Base-by-base conservation (phyloP, 768 basidiomycete species). In the Saitozyma podzolica region DNA sequence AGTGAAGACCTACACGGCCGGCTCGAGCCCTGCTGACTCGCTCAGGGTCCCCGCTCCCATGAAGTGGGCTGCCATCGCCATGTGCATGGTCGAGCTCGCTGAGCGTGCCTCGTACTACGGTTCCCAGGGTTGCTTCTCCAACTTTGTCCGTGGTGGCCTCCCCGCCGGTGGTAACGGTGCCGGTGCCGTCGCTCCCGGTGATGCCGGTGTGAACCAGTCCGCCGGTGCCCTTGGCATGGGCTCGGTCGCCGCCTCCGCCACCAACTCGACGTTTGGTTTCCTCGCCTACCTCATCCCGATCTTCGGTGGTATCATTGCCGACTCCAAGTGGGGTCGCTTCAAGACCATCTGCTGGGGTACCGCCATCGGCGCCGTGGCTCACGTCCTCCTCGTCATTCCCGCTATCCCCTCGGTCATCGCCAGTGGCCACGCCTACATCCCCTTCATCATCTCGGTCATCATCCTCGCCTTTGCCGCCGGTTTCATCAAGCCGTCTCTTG, bases 21-120 rank as follows among this genome's bases (percentile, higher is more conserved):
- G 49, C 51, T 3, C 42, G 40, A 17, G 40, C 17, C 37, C 43
- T 53, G 20, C 48, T 56, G n/a, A 47, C 19, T 10, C 17, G 16
- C 13, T 4, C 19, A 65, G 64, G 54, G 41, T 66, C 14, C 53
- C 63, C 10, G 65, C 56, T 5, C 55, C 59, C 41, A 63, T 66
- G 47, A 69, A 53, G 41, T 75, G 67, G 68, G 64, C 69, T n/a
- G 71, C 59, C 14, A 55, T 76, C 37, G 69, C 73, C 20, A 78
- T 80, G 71, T 79, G 78, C 59, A 49, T 77, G 13, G 64, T 80
- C 59, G 80, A 80, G 67, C 70, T 78, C 42, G 71, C 75, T 13
- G 80, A 80, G 63, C 66, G 80, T 58, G 73, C 71, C 3, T 75
- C 72, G 16, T 77, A 77, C 62, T 69, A 74, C 56, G 74, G 75